Conservation (phyloP, 2,329 filamentous ascomycete genomes). For the Colletotrichum kahawae region DNA sequence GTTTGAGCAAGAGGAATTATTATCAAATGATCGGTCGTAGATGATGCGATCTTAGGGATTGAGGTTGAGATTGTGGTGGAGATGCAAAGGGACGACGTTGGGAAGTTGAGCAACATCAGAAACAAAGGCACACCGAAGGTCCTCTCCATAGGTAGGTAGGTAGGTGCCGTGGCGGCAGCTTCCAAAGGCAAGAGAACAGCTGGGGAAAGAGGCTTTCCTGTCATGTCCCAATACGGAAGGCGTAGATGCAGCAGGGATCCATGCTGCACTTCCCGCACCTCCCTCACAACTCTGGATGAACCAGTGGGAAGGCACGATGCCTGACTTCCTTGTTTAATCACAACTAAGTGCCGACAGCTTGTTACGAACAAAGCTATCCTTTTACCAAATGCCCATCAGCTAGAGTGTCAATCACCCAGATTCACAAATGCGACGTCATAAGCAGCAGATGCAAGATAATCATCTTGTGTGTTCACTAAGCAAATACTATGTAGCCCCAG, state of each 20-base stretch:
- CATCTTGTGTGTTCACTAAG: not conserved
- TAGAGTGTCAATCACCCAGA: rapidly evolving
- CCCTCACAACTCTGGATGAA: slow-evolving; percentile 12
- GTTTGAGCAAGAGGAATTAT: not conserved
- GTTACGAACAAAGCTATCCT: not conserved
- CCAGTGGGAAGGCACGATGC: not conserved
- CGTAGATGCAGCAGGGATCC: not conserved
- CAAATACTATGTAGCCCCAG: slow-evolving; percentile 9
- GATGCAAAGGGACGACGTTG: not conserved
- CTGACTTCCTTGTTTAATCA: not conserved
- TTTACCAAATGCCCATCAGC: not conserved
- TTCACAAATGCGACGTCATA: not conserved
- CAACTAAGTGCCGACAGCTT: not conserved
- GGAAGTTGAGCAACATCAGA: not conserved
- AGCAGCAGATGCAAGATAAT: not conserved
- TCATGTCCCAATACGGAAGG: not conserved
- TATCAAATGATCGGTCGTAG: not conserved
- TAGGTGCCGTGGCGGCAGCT: not conserved
- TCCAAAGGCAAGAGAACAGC: not conserved
- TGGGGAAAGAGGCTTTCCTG: not conserved
- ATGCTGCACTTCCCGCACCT: slow-evolving; percentile 6
- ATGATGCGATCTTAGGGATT: not conserved
- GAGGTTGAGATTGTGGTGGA: not conserved
- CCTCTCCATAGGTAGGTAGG: not conserved
- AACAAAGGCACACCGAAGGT: too few relatives aligned